A percentile compares a stretch with the other conserved stretches of the same genome.
phyloP scores from a whole-genome alignment of 352 stramenopile genomes.

The Pythium angustatum region DNA sequence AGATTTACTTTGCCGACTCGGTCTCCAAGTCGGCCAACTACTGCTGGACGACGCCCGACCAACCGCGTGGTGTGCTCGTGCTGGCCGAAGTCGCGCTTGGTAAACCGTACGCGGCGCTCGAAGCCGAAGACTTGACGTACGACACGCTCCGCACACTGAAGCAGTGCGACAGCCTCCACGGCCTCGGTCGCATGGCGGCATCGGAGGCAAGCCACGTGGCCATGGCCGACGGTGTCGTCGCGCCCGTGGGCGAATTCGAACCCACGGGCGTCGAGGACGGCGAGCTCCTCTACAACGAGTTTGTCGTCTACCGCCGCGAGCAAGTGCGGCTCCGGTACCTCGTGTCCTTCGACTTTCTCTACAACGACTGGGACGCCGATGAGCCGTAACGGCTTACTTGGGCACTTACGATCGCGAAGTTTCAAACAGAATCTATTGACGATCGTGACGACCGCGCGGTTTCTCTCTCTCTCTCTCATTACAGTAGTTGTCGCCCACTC shows the following conservation, averaged over 20 bases:
- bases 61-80: constrained; percentile 60
- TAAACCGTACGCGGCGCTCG: constrained; percentile 41
- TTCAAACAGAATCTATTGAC: constrained; percentile 11
- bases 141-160: constrained; percentile 38
- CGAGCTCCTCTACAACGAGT: constrained; percentile 75
- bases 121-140: constrained; percentile 60
- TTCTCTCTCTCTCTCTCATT: background rate
- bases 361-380: constrained; percentile 32
- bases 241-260: constrained; percentile 58
- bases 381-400: constrained; percentile 8
- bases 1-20: constrained; percentile 88
- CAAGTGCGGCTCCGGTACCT: constrained; percentile 70
- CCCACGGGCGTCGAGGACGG: constrained; percentile 43
- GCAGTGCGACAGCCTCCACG: constrained; percentile 51
- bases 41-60: constrained; percentile 69
- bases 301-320: constrained; percentile 69
- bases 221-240: constrained; percentile 52
- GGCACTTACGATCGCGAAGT: background rate
- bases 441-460: background rate
- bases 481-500: background rate
- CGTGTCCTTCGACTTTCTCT: constrained; percentile 54
- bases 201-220: constrained; percentile 43
- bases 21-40: constrained; percentile 84
- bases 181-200: constrained; percentile 58
- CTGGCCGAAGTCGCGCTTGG: constrained; percentile 69